These are phyloP conservation scores for Begonia fuchsioides DNA, from an alignment of 306 rosid genomes.

Conservation along the genomic window DNA sequence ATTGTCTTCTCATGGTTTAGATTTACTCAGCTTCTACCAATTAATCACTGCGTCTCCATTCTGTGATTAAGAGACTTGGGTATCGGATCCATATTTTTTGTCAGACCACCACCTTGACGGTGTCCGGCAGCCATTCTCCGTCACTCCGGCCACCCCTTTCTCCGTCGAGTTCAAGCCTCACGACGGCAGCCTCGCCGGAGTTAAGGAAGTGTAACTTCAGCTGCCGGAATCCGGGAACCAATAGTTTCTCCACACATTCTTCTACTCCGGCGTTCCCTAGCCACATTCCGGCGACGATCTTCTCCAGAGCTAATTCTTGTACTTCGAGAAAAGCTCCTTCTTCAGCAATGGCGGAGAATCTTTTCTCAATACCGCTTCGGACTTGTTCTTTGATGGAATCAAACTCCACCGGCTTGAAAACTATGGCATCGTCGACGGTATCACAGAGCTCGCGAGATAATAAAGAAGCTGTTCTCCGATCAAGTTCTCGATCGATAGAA, in stretches of 20 bases:
- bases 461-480: slow-evolving; percentile 17
- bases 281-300: slow-evolving; percentile 79
- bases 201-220: slow-evolving; percentile 29
- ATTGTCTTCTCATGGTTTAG: background rate
- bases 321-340: slow-evolving; percentile 44
- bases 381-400: slow-evolving; percentile 32
- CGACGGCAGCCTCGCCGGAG: slow-evolving; percentile 24
- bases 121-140: slow-evolving; percentile 38
- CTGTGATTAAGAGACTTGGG: too few relatives aligned
- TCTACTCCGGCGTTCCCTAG: slow-evolving; percentile 45
- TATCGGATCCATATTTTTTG: background rate
- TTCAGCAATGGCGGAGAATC: slow-evolving; percentile 40
- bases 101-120: slow-evolving; percentile 34
- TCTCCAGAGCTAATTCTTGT: slow-evolving; percentile 60
- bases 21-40: background rate
- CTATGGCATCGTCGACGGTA: slow-evolving; percentile 54
- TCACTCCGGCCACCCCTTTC: slow-evolving; percentile 23
- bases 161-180: slow-evolving; percentile 61
- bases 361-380: slow-evolving; percentile 29
- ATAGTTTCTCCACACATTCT: slow-evolving; percentile 59
- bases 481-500: slow-evolving; percentile 63
- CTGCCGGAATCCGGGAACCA: slow-evolving; percentile 60
- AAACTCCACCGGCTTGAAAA: slow-evolving; percentile 67
- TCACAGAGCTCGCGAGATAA: slow-evolving; percentile 46
- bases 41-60: background rate